Base-by-base conservation (phyloP, 192 early-diverging fungal species). In the Backusella macrospora region DNA sequence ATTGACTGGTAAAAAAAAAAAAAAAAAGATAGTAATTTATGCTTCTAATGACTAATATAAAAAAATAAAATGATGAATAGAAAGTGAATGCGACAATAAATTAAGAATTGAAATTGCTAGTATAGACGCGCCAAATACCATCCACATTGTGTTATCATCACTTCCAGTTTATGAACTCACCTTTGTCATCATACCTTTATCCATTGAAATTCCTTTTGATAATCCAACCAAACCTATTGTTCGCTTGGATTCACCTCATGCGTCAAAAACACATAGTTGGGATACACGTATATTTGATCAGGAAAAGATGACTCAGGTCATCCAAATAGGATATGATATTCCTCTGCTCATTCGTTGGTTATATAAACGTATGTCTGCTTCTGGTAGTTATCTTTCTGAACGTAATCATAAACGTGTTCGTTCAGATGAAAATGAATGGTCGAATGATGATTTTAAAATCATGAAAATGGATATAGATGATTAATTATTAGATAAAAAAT, bases 241-340 rank as follows among this genome's bases (percentile, higher is more conserved):
- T 6, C 70, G 59, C 5, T 29, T 80, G 45, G 62, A 80, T 26
- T 42, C 43, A 16, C 47, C 70, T 7, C 39, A 46, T 47, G 40
- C 37, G 0, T 59, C 46, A 16, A 63, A 72, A n/a, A 42, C 63
- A 6, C 29, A 65, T 14, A 37, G 23, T 7, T 80, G 78, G 73
- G 68, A 80, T 21, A 48, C 52, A 6, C 16, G 46, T 14, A 48
- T 80, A 45, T 76, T 80, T 64, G 73, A 80, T 39, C 65, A 72
- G 21, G 74, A 76, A 16, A 70, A 76, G 23, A 72, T 80, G 74
- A 73, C 70, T 8, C 15, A 44, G 8, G 66, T 76, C 16, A 23
- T 80, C 7, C 73, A 76, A 52, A 39, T 21, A 18, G 65, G 48
- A 18, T 68, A 68, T 21, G 46, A 62, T 52, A 69, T 80, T 9